Evolutionary conservation across 2,329 filamentous ascomycete species (phyloP).

Genomic region (Xylaria sp.): DNA sequence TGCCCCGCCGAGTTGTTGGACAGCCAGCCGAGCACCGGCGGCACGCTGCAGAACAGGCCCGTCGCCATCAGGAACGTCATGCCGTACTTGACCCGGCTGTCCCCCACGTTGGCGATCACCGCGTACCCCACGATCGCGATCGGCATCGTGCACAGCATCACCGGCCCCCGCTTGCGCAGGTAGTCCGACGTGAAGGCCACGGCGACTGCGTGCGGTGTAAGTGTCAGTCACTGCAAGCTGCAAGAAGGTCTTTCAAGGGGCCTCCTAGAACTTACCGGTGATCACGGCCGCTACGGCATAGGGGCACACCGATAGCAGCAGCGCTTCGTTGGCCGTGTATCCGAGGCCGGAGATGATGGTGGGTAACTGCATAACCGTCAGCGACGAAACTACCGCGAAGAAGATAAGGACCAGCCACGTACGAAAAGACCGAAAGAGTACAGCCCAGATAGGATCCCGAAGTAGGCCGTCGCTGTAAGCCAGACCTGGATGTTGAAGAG

Average conservation of each 20-base stretch:
- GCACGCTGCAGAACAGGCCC: conserved; percentile 65
- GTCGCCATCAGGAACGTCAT: conserved; percentile 71
- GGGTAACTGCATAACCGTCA: conserved; percentile 49
- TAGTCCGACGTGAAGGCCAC: conserved; percentile 63
- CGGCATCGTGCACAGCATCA: conserved; percentile 66
- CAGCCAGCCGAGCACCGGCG: conserved; percentile 66
- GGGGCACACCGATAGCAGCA: conserved; percentile 66
- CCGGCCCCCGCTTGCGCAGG: conserved; percentile 59
- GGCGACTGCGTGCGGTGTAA: conserved; percentile 40
- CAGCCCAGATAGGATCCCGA: conserved; percentile 59
- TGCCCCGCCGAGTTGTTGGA: conserved; percentile 70
- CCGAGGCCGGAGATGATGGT: conserved; percentile 65
- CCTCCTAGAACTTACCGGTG: conserved; percentile 44
- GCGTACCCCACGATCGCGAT: conserved; percentile 68
- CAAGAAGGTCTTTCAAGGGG: not conserved
- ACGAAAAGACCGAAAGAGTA: conserved; percentile 69
- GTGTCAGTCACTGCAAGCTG: not conserved
- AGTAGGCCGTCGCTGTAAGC: conserved; percentile 65
- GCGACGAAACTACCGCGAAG: not conserved
- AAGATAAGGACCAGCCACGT: conserved; percentile 30
- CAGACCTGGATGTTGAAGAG: conserved; percentile 63
- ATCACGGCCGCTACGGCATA: conserved; percentile 62
- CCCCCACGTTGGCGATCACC: conserved; percentile 61
- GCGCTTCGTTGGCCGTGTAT: conserved; percentile 57
- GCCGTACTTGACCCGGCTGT: conserved; percentile 58